These are phyloP conservation scores for Aureobasidium sp. DNA, from an alignment of 2,329 filamentous ascomycete species.

Conservation along the genomic window DNA sequence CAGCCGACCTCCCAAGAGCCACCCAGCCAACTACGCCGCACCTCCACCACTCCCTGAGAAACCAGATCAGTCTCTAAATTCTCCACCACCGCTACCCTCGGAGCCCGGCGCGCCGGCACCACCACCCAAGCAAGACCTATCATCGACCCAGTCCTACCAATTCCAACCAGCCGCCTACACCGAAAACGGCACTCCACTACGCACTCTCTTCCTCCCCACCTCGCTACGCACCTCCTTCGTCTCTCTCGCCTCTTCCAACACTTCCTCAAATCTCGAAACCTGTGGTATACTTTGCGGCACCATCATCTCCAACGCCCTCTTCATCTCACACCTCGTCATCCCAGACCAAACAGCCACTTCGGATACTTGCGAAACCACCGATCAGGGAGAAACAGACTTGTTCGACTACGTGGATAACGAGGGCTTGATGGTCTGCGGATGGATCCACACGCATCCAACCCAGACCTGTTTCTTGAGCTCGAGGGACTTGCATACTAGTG, in stretches of 20 bases:
- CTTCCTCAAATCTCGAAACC: constrained; percentile 75
- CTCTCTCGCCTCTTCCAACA: constrained; percentile 67
- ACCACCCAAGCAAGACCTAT: constrained; percentile 35
- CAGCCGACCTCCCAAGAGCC: constrained; percentile 17
- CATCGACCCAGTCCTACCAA: constrained; percentile 54
- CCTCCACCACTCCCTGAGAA: constrained; percentile 27
- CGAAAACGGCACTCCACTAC: constrained; percentile 79
- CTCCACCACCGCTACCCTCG: neutral
- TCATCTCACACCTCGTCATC: constrained; percentile 81
- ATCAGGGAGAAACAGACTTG: constrained; percentile 61
- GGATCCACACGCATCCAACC: constrained; percentile 96
- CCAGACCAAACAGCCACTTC: constrained; percentile 84
- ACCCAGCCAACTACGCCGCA: neutral
- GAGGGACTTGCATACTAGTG: constrained; percentile 86
- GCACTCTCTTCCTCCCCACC: constrained; percentile 79
- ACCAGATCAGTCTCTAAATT: constrained; percentile 13
- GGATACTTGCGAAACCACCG: constrained; percentile 91
- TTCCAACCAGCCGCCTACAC: constrained; percentile 82
- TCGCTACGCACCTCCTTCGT: constrained; percentile 70
- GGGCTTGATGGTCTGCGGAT: constrained; percentile 80
- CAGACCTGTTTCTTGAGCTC: constrained; percentile 98
- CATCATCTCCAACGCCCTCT: constrained; percentile 85
- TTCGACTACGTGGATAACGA: constrained; percentile 85
- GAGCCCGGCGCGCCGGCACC: constrained; percentile 19
- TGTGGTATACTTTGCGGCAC: constrained; percentile 92